Evolutionary conservation across 768 basidiomycete genomes (phyloP).

Genomic region (Leucocoprinus birnbaumii): DNA sequence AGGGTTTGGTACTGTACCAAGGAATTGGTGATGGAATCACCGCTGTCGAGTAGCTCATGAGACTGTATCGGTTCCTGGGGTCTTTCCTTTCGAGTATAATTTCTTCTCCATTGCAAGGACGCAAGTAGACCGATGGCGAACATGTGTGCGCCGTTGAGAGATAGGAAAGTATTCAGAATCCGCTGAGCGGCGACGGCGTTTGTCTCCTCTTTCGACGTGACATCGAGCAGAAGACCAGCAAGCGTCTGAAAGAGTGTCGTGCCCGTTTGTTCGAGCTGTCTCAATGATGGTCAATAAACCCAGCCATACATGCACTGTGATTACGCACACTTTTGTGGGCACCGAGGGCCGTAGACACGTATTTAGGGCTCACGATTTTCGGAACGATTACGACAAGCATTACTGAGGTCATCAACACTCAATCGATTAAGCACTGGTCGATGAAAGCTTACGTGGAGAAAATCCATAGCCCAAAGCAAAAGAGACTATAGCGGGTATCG

Average conservation of each 20-base stretch:
- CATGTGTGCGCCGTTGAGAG: conserved; percentile 56
- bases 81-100: neutral
- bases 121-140: conserved; percentile 47
- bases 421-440: neutral
- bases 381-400: conserved; percentile 74
- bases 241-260: conserved; percentile 71
- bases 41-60: no score
- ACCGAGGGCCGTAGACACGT: conserved; percentile 75
- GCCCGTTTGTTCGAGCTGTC: conserved; percentile 71
- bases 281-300: neutral
- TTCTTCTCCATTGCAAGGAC: conserved; percentile 42
- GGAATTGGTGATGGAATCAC: no score
- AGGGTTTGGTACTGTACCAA: neutral
- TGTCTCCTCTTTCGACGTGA: conserved; percentile 24
- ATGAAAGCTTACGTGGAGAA: conserved; percentile 52
- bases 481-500: conserved; percentile 57
- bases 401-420: conserved; percentile 20
- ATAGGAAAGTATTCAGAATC: conserved; percentile 54
- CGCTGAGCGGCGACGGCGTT: conserved; percentile 40
- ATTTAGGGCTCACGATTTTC: conserved; percentile 64
- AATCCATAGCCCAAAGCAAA: conserved; percentile 75
- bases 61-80: neutral
- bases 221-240: conserved; percentile 67
- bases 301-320: neutral
- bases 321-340: conserved; percentile 71